These are phyloP conservation scores for Arabidopsis hybrid DNA, from an alignment of 441 rosid species.

Conservation along the genomic window DNA sequence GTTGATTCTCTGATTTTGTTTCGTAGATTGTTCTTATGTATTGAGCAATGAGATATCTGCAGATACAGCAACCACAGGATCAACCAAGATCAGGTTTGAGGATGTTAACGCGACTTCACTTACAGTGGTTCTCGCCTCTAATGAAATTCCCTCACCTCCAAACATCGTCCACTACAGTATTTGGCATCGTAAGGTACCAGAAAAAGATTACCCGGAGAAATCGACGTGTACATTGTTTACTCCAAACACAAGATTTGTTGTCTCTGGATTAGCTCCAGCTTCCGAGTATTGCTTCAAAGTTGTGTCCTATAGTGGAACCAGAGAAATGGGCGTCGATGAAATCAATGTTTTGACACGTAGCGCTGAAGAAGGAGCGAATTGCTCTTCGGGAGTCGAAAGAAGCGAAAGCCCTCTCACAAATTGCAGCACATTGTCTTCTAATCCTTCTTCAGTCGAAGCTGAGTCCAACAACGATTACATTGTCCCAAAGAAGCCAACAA, in stretches of 20 bases:
- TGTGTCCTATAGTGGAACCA: conserved; percentile 55
- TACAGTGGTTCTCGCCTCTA: conserved; percentile 61
- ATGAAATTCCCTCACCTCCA: conserved; percentile 48
- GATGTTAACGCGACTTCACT: conserved; percentile 74
- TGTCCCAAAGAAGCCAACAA: conserved; percentile 19
- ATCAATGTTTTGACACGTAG: conserved; percentile 55
- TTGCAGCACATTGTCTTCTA: conserved; percentile 93
- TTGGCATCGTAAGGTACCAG: conserved; percentile 78
- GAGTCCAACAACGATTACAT: conserved; percentile 68
- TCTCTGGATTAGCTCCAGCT: conserved; percentile 70
- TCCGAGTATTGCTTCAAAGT: conserved; percentile 77
- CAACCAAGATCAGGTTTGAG: conserved; percentile 62
- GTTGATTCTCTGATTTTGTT: conserved; percentile 38
- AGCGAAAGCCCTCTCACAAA: conserved; percentile 92
- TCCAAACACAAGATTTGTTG: conserved; percentile 68
- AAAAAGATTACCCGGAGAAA: conserved; percentile 61
- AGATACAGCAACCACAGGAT: conserved; percentile 45
- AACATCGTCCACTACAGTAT: conserved; percentile 53
- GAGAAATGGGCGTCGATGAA: conserved; percentile 65
- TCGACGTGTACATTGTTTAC: conserved; percentile 69
- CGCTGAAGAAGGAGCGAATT: conserved; percentile 54
- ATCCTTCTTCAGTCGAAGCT: conserved; percentile 92
- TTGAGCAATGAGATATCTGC: conserved; percentile 47
- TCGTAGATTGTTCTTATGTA: conserved; percentile 42
- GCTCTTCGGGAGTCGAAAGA: conserved; percentile 59